Conservation (phyloP, 768 basidiomycete species). For the Punctularia strigosozonata region DNA sequence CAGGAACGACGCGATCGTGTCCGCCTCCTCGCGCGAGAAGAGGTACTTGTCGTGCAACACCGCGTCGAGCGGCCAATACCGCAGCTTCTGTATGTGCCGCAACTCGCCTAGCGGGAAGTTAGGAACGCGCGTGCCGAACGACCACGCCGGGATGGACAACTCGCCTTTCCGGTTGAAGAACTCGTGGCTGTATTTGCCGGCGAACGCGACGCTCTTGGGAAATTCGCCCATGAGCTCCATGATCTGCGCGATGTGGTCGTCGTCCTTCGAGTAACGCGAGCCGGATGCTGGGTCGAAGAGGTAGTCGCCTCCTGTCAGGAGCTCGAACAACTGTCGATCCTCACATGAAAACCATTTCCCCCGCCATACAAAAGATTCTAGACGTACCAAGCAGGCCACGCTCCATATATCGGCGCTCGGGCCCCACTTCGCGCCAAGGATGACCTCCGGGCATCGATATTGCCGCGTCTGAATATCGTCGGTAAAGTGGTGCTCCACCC, state of each 20-base stretch:
- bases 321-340: constrained; percentile 71
- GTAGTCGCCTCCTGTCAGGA: constrained; percentile 94
- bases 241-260: constrained; percentile 96
- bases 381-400: constrained; percentile 81
- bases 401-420: constrained; percentile 95
- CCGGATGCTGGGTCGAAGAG: constrained; percentile 96
- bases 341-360: background rate
- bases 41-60: constrained; percentile 94
- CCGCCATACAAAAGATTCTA: constrained; percentile 1
- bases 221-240: constrained; percentile 93
- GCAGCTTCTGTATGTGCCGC: constrained; percentile 86
- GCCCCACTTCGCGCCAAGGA: constrained; percentile 93
- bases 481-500: constrained; percentile 94
- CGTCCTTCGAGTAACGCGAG: constrained; percentile 90
- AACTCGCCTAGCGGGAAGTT: constrained; percentile 48
- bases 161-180: constrained; percentile 94
- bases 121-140: background rate
- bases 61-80: constrained; percentile 77
- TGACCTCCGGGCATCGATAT: constrained; percentile 95
- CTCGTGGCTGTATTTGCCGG: constrained; percentile 87
- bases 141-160: constrained; percentile 9
- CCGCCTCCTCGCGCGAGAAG: constrained; percentile 75
- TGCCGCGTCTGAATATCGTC: constrained; percentile 98
- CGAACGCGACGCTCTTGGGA: constrained; percentile 70
- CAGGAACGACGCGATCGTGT: constrained; percentile 70